Evolutionary conservation across 352 stramenopile genomes (phyloP).

Genomic region (Pythium utonaiense): DNA sequence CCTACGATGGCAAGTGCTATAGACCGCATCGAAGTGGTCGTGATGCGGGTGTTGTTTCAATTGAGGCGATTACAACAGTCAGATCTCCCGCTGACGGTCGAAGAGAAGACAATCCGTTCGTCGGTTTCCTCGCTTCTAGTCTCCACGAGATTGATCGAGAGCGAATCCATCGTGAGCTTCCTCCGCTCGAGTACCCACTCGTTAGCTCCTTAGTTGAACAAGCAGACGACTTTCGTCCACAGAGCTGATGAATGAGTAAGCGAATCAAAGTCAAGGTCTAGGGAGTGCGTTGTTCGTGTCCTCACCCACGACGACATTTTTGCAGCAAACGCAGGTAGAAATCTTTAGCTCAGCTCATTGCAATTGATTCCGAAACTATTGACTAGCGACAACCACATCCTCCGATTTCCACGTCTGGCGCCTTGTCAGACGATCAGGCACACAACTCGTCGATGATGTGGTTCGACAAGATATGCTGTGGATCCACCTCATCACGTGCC

Average conservation of each 20-base stretch:
- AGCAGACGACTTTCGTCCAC: no score
- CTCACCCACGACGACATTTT: no score
- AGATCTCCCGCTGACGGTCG: not conserved
- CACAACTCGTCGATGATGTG: conserved; percentile 82
- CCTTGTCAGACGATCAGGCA: conserved; percentile 20
- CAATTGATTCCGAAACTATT: no score
- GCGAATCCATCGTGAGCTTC: conserved; percentile 5
- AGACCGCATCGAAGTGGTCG: conserved; percentile 6
- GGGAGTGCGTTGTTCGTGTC: no score
- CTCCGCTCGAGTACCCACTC: conserved; percentile 4
- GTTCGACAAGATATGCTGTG: conserved; percentile 92
- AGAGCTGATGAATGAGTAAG: no score
- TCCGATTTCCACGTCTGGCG: not conserved
- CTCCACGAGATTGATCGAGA: conserved; percentile 5
- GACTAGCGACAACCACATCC: not conserved
- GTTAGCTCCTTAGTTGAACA: no score
- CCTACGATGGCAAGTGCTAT: not conserved
- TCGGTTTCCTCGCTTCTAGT: not conserved
- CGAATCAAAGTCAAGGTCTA: no score
- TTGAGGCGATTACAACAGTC: not conserved
- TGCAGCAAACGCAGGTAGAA: no score
- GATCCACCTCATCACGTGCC: conserved; percentile 88
- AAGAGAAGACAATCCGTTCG: not conserved
- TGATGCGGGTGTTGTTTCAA: conserved; percentile 7
- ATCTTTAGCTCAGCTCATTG: no score